phyloP scores from a whole-genome alignment of 1,284 basidiomycete species.

The Irpex lacteus region DNA sequence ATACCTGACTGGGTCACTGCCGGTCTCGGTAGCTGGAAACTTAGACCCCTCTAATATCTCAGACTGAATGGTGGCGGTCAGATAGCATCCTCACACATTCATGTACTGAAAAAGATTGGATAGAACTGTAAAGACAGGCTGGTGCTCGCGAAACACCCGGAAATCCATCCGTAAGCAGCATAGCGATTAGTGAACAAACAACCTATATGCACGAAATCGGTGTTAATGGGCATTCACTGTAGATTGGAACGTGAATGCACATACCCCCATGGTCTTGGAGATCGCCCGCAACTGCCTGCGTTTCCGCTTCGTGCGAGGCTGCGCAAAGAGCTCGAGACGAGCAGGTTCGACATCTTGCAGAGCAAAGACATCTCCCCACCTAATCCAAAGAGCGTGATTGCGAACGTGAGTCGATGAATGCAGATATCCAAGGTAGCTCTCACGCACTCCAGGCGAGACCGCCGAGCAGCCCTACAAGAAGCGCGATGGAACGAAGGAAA shows the following conservation, averaged over 20 bases:
- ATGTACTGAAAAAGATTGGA: background rate
- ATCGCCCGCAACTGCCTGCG: conserved; percentile 26
- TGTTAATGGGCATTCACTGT: background rate
- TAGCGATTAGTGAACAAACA: background rate
- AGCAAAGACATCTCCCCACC: background rate
- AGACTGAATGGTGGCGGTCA: background rate
- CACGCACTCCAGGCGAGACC: conserved; percentile 32
- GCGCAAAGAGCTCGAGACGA: conserved; percentile 30
- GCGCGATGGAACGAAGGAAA: conserved; percentile 35
- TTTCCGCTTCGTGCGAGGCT: conserved; percentile 31
- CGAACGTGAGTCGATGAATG: background rate
- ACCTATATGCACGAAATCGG: background rate
- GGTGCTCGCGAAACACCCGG: background rate
- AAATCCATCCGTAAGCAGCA: background rate
- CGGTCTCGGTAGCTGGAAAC: too few relatives aligned
- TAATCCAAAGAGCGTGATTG: background rate
- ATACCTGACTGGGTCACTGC: too few relatives aligned
- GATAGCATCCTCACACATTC: background rate
- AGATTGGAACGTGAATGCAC: background rate
- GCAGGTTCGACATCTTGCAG: conserved; percentile 3
- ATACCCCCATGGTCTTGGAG: conserved; percentile 25
- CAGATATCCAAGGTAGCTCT: background rate
- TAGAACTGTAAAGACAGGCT: background rate
- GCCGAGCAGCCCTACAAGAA: conserved; percentile 41
- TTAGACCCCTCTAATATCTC: background rate